Evolutionary conservation across 2,329 filamentous ascomycete species (phyloP).

Genomic region (Pseudocercospora cruenta): DNA sequence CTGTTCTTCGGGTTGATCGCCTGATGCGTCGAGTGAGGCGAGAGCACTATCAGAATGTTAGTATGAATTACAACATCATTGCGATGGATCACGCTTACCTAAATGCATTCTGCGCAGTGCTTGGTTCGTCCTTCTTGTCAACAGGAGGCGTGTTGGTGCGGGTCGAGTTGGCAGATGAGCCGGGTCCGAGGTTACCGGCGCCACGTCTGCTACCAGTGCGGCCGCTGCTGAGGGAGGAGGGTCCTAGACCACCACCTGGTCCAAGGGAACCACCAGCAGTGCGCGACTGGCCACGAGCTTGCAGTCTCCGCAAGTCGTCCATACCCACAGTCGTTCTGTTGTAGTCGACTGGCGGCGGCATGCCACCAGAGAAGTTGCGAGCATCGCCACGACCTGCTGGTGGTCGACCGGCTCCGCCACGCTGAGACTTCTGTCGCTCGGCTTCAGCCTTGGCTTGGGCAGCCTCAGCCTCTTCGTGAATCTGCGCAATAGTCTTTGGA

Average conservation of each 20-base stretch:
- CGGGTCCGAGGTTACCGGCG: conserved; percentile 35
- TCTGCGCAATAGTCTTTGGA: conserved; percentile 92
- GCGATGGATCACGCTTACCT: conserved; percentile 66
- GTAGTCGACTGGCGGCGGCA: conserved; percentile 68
- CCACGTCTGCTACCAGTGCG: conserved; percentile 79
- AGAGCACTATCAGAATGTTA: conserved; percentile 52
- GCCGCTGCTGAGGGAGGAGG: conserved; percentile 62
- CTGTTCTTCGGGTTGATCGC: conserved; percentile 61
- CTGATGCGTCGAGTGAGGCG: conserved; percentile 60
- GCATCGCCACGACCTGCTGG: conserved; percentile 82
- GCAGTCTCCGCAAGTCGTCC: conserved; percentile 85
- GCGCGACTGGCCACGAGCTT: conserved; percentile 66
- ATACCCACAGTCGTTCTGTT: conserved; percentile 81
- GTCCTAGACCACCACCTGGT: conserved; percentile 70
- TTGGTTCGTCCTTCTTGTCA: conserved; percentile 65
- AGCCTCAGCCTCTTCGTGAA: conserved; percentile 79
- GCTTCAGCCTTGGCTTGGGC: conserved; percentile 76
- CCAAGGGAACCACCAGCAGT: conserved; percentile 67
- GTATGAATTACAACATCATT: conserved; percentile 29
- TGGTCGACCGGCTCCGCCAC: conserved; percentile 69
- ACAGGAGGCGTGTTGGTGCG: conserved; percentile 84
- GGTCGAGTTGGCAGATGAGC: conserved; percentile 76
- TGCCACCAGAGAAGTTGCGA: conserved; percentile 74
- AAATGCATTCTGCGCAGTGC: conserved; percentile 81
- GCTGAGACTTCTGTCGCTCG: conserved; percentile 60